These are phyloP conservation scores for Flaveria robusta DNA, from an alignment of 129 eudicot genomes.

Conservation along the genomic window DNA sequence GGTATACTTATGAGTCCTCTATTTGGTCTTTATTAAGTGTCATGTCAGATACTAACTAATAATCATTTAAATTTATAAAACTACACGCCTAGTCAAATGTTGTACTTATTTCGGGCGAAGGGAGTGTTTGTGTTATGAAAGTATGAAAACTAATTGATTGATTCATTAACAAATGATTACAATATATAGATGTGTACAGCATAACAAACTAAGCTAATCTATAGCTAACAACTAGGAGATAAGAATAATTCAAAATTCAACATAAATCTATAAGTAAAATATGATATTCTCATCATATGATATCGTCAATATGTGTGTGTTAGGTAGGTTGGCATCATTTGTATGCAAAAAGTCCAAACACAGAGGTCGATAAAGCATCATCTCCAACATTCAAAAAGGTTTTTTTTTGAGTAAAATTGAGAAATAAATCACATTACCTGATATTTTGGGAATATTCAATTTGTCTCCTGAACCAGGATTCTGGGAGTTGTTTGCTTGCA, in stretches of 20 bases:
- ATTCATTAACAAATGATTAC: too few relatives aligned
- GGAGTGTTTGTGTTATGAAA: not conserved
- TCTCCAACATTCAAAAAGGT: not conserved
- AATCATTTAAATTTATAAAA: not conserved
- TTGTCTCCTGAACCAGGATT: constrained; percentile 49
- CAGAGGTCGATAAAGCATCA: not conserved
- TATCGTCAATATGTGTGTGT: too few relatives aligned
- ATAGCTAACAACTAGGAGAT: too few relatives aligned
- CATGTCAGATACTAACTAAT: not conserved
- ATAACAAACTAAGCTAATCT: too few relatives aligned
- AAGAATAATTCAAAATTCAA: too few relatives aligned
- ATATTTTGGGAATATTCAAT: constrained; percentile 42
- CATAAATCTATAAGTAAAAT: too few relatives aligned
- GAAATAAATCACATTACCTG: constrained; percentile 34
- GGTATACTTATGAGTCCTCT: not conserved
- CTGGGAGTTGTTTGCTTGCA: constrained; percentile 65
- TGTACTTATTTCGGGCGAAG: not conserved
- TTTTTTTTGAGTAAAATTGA: not conserved
- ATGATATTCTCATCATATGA: too few relatives aligned
- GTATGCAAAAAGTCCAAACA: not conserved
- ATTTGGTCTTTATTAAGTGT: not conserved
- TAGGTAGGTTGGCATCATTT: not conserved
- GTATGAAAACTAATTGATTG: too few relatives aligned
- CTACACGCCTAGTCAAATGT: not conserved
- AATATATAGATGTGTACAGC: too few relatives aligned